Evolutionary conservation across 2,329 filamentous ascomycete species (phyloP), one percentile per base, ranked within the genome.

Genomic region (Epichloe scottii): DNA sequence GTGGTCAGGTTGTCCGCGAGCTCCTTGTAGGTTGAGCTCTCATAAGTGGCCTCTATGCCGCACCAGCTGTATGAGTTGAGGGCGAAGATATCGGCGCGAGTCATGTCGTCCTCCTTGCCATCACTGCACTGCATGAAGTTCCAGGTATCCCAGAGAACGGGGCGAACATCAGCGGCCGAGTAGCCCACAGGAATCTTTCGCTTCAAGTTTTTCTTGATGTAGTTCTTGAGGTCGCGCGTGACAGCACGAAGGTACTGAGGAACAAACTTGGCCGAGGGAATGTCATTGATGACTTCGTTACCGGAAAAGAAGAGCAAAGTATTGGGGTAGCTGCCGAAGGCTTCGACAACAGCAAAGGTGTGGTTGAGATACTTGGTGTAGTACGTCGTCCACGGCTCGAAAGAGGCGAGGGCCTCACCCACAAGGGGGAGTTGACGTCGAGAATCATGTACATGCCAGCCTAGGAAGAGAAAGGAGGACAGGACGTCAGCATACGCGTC

Each of bases 191-290:
- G 85, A 57, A 90, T 85, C 54, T 70, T 59, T 59, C 86, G 84
- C 62, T 80, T 74, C 54, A 78, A 71, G 62, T 85, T 79, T 62
- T 81, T 82, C 68, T 81, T 79, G 70, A 89, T 82, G 73, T 90
- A 90, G 64, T 82, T 84, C 75, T 87, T 89, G 65, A 90, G 74
- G 67, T 90, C 86, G 62, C 86, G 83, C 45, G 84, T 89, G 56
- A 88, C 79, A 55, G 86, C 86, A 67, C 81, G 76, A 58, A 84
- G 73, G 65, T 87, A 90, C n/a, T 81, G 83, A 41, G 85, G 84
- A 35, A 79, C 81, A 49, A 66, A 67, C 49, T 72, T 68, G 55
- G 79, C 83, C 38, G 78, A 82, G 43, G 73, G 63, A 48, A 79
- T 71, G 57, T 83, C 72, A 66, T 85, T 82, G 68, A 88, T 86